phyloP scores from a whole-genome alignment of 2,329 filamentous ascomycete species.

The Fusarium pilosicola region DNA sequence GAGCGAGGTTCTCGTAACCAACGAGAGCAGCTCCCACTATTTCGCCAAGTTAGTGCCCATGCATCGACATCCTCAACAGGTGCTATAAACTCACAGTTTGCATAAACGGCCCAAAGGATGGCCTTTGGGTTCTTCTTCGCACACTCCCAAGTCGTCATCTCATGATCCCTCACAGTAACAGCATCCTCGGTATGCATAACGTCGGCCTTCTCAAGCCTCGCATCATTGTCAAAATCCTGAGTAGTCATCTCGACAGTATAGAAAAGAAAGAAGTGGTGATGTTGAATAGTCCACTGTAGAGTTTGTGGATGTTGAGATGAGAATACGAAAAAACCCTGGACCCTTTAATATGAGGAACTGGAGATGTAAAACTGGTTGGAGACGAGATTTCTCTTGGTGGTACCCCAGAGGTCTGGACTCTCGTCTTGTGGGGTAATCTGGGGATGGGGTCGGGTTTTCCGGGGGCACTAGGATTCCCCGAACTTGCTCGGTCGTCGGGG shows the following conservation, averaged over 20 bases:
- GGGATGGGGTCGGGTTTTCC: neutral
- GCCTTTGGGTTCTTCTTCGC: conserved; percentile 12
- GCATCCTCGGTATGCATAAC: neutral
- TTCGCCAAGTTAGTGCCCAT: neutral
- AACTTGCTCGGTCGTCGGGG: neutral
- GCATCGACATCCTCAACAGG: fast-evolving
- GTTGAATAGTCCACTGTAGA: neutral
- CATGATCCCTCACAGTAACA: neutral
- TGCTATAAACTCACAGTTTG: neutral
- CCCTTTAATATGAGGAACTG: neutral
- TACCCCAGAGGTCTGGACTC: neutral
- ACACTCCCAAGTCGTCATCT: neutral
- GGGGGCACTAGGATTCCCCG: neutral
- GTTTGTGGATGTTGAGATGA: neutral
- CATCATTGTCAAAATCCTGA: neutral
- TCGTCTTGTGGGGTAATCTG: neutral
- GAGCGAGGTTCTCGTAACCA: conserved; percentile 6
- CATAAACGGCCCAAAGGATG: neutral
- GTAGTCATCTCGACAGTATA: neutral
- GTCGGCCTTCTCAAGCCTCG: conserved; percentile 1
- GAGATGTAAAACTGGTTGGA: neutral
- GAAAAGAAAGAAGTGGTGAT: neutral
- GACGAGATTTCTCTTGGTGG: neutral
- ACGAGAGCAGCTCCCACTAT: conserved; percentile 4
- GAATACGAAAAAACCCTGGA: neutral